These are phyloP conservation scores for Collybia sp. DNA, from an alignment of 768 basidiomycete species.

Conservation along the genomic window DNA sequence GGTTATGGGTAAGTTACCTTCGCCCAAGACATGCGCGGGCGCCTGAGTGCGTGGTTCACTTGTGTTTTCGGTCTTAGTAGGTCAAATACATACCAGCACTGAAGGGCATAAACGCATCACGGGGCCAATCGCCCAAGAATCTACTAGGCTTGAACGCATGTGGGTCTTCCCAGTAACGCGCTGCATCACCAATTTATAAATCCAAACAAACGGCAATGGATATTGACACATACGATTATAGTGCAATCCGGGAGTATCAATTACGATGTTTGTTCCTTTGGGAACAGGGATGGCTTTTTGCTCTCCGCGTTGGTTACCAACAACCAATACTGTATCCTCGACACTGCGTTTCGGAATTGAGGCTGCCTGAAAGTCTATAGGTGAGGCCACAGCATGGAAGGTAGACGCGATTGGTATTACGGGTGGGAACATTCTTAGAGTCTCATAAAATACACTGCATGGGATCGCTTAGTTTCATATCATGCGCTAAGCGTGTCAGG, in stretches of 20 bases:
- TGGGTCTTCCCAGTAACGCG: conserved; percentile 9
- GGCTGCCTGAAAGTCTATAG: too few relatives aligned
- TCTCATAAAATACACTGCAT: conserved; percentile 44
- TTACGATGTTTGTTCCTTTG: conserved; percentile 30
- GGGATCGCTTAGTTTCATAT: background rate
- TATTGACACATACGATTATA: conserved; percentile 39
- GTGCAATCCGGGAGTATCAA: conserved; percentile 40
- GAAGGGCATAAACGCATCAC: conserved; percentile 53
- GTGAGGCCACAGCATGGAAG: too few relatives aligned
- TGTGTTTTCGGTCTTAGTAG: background rate
- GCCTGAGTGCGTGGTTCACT: conserved; percentile 5
- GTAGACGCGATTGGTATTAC: conserved; percentile 19
- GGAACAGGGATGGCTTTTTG: conserved; percentile 35
- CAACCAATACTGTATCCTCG: conserved; percentile 40
- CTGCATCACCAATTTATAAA: conserved; percentile 18
- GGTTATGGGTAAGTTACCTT: conserved; percentile 20
- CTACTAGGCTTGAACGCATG: conserved; percentile 35
- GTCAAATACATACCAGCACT: conserved; percentile 29
- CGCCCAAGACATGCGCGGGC: conserved; percentile 42
- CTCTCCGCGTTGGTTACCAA: conserved; percentile 31
- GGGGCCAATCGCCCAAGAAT: conserved; percentile 48
- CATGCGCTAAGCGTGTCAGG: background rate
- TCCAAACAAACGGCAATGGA: background rate
- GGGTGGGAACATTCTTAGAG: conserved; percentile 45
- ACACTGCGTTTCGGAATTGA: conserved; percentile 30